Base-by-base conservation (phyloP, 2,329 filamentous ascomycete species). In the Hymenoscyphus infarciens region DNA sequence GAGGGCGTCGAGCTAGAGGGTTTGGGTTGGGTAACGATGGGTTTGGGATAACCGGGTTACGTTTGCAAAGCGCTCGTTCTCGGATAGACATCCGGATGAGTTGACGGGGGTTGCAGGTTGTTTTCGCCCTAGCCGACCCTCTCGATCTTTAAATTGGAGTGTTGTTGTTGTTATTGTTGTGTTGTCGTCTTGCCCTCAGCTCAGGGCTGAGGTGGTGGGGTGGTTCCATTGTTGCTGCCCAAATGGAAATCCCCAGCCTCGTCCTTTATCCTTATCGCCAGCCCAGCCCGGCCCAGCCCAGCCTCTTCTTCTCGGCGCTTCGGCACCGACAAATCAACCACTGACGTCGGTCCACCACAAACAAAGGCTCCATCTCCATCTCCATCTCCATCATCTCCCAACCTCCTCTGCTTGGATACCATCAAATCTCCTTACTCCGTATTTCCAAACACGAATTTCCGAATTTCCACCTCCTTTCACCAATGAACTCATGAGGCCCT, bases 401-500 rank as follows among this genome's bases (percentile, higher is more conserved):
- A 25, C 61, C 42, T 19, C 49, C 22, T 45, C 58, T 15, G 19
- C 15, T 31, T 31, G 29, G 19, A 57, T 33, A 6, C 15, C 29
- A 5, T 58, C 56, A 35, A 27, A 25, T 29, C 15, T 58, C 16
- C 16, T 13, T 29, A 25, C 15, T 25, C n/a, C n/a, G n/a, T n/a
- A n/a, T n/a, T n/a, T n/a, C n/a, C 56, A 58, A 15, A 58, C 56
- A 49, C 56, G 38, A 58, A 22, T 16, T 31, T 49, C 35, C 56
- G 38, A 58, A 22, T 16, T 31, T 49, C 35, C 56, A 42, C 33
- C 33, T 35, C 33, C 33, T 10, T 15, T 35, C 56, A 25, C 56
- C 42, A 49, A 25, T 49, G 42, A 49, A 16, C 16, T 4, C n/a
- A 49, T 25, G 42, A 49, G 42, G 19, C 19, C 42, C 8, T 49